A percentile compares a stretch with the other conserved stretches of the same genome.
These are phyloP conservation scores for Polyporus tsugae DNA, from an alignment of 1,284 basidiomycete species.

Conservation along the genomic window DNA sequence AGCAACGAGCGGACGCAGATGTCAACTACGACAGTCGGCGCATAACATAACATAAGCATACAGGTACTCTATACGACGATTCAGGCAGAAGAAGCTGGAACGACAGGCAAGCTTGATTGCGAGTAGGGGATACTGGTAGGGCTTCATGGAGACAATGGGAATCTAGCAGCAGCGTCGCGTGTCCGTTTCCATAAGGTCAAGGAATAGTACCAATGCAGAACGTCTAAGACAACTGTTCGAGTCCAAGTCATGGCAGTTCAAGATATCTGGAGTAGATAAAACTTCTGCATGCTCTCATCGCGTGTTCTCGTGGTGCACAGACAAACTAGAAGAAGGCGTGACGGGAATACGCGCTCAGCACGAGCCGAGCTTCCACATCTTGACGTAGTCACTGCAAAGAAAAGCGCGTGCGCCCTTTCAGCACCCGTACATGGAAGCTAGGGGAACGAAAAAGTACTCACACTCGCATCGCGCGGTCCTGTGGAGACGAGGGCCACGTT, in stretches of 20 bases:
- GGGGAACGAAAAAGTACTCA: constrained; percentile 48
- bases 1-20: constrained; percentile 4
- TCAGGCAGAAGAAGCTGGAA: neutral
- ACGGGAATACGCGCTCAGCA: constrained; percentile 24
- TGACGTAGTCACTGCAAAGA: constrained; percentile 59
- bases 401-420: neutral
- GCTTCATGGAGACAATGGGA: no score
- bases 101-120: neutral
- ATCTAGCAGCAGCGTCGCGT: neutral
- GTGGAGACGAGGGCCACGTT: constrained; percentile 71
- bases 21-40: neutral
- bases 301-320: neutral
- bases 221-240: neutral
- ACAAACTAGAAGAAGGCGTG: neutral
- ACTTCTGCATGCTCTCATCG: neutral
- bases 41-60: constrained; percentile 1
- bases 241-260: neutral
- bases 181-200: neutral
- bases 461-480: constrained; percentile 77
- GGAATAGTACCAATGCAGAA: neutral
- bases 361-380: constrained; percentile 64
- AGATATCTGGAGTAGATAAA: neutral
- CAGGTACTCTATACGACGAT: neutral
- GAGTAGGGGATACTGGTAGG: neutral
- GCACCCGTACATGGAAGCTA: neutral